phyloP scores from a whole-genome alignment of 345 rosid species.

The Erodium maritimum region DNA sequence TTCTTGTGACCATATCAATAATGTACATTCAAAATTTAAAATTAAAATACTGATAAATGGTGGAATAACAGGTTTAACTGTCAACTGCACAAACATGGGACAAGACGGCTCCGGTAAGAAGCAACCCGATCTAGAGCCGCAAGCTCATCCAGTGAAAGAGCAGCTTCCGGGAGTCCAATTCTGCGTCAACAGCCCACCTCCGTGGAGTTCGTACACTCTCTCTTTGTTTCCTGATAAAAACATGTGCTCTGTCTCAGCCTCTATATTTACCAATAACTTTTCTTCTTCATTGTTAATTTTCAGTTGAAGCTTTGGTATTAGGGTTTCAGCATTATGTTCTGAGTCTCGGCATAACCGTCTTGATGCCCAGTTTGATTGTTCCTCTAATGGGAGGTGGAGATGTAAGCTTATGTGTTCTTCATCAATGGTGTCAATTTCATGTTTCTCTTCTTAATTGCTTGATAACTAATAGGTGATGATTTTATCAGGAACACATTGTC shows the following conservation, averaged over 20 bases:
- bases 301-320: constrained; percentile 48
- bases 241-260: not conserved
- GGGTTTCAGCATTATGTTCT: constrained; percentile 61
- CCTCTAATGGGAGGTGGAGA: constrained; percentile 70
- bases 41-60: too few species aligned
- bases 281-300: not conserved
- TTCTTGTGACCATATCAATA: too few species aligned
- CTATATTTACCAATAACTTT: not conserved
- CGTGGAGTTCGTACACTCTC: constrained; percentile 40
- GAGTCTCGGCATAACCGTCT: constrained; percentile 49
- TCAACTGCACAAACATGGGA: not conserved
- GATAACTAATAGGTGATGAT: too few species aligned
- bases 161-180: constrained; percentile 53
- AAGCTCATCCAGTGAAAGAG: constrained; percentile 54
- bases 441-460: too few species aligned
- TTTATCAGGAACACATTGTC: too few species aligned
- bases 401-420: constrained; percentile 29
- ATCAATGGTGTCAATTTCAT: too few species aligned
- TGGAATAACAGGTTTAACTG: too few species aligned
- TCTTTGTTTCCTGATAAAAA: not conserved
- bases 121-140: constrained; percentile 24
- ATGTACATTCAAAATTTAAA: too few species aligned
- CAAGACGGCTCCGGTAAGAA: constrained; percentile 7
- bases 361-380: constrained; percentile 52
- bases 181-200: constrained; percentile 65